A percentile compares a stretch with the other conserved stretches of the same genome.
Conservation (phyloP, 345 rosid species). For the Euphorbia tirucalli region DNA sequence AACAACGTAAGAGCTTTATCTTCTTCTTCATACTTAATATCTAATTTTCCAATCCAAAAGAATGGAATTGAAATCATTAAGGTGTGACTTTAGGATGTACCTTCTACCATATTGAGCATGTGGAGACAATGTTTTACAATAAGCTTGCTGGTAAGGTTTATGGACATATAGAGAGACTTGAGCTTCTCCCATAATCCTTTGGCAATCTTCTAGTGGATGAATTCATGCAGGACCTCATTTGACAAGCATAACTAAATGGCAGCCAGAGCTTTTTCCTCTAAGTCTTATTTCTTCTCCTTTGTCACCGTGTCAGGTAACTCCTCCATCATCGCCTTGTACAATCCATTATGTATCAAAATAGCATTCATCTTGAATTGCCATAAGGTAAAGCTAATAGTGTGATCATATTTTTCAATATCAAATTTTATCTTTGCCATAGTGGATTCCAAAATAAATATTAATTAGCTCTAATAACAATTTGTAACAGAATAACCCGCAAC, state of each 20-base stretch:
- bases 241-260: conserved; percentile 7
- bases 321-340: background rate
- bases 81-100: background rate
- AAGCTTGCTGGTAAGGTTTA: background rate
- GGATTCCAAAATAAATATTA: no score
- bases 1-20: conserved; percentile 1
- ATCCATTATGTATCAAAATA: background rate
- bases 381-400: background rate
- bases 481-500: no score
- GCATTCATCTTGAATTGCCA: background rate
- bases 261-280: background rate
- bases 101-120: background rate
- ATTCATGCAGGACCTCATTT: background rate
- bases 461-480: no score
- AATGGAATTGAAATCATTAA: background rate
- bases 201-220: background rate
- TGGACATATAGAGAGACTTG: background rate
- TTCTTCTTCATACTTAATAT: background rate
- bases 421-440: no score
- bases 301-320: background rate
- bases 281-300: background rate
- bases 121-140: background rate
- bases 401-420: background rate
- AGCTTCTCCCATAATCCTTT: background rate
- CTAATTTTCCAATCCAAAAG: background rate